Percentiles rank a stretch among this genome's conserved stretches.
phyloP scores from a whole-genome alignment of 108 stramenopile species.

The Cylindrotheca fusiformis region DNA sequence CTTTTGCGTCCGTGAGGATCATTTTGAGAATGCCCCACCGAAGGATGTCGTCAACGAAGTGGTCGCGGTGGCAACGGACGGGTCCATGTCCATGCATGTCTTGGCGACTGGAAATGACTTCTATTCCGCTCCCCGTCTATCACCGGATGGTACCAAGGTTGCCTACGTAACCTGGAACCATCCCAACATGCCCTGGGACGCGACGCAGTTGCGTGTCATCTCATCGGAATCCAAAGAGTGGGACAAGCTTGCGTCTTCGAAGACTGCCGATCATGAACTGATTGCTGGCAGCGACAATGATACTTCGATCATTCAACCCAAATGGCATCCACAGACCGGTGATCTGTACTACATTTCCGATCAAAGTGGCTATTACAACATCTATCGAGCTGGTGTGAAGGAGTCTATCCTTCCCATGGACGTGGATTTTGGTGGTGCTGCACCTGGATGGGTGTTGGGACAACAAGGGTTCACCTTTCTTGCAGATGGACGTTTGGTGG shows the following conservation, averaged over 20 bases:
- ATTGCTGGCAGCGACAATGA: conserved; percentile 59
- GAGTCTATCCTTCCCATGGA: conserved; percentile 40
- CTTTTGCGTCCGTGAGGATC: conserved; percentile 38
- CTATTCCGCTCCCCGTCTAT: conserved; percentile 52
- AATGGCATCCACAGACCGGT: conserved; percentile 55
- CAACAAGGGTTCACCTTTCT: conserved; percentile 57
- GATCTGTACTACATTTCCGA: conserved; percentile 66
- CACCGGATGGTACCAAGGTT: conserved; percentile 39
- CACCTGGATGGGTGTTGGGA: conserved; percentile 68
- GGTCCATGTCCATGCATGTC: conserved; percentile 15
- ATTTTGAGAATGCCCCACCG: conserved; percentile 14
- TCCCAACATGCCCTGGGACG: conserved; percentile 84
- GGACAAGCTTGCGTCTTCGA: background rate
- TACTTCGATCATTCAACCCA: conserved; percentile 61
- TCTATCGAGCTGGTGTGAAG: conserved; percentile 28
- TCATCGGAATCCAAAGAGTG: conserved; percentile 1
- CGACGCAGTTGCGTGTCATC: conserved; percentile 45
- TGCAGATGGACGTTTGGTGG: conserved; percentile 49
- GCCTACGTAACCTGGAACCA: conserved; percentile 79
- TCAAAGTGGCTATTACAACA: conserved; percentile 66
- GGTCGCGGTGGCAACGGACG: conserved; percentile 30
- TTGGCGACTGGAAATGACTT: conserved; percentile 73
- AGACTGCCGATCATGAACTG: conserved; percentile 20
- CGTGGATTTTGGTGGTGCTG: conserved; percentile 57
- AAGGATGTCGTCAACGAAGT: conserved; percentile 66